Conservation (phyloP, 257 asterid genomes). For the Lycium ferocissimum region DNA sequence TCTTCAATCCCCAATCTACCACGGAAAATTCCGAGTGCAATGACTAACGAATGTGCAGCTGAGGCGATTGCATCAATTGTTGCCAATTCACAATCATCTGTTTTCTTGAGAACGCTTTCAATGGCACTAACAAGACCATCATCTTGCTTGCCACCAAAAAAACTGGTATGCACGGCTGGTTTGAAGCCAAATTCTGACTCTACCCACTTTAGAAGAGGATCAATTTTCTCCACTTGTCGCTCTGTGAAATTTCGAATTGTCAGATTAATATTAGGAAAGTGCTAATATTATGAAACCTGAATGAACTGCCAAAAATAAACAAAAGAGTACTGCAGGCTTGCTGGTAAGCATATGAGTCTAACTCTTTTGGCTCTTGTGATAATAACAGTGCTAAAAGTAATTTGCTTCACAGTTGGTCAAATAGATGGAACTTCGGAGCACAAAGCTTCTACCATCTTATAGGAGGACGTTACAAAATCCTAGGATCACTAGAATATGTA, state of each 20-base stretch:
- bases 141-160: conserved; percentile 89
- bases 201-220: conserved; percentile 79
- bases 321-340: neutral
- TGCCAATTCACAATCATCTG: conserved; percentile 76
- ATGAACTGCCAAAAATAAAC: neutral
- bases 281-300: neutral
- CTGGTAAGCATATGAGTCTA: conserved; percentile 11
- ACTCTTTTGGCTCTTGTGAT: neutral
- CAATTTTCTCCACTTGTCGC: conserved; percentile 84
- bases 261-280: neutral
- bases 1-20: conserved; percentile 73
- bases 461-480: neutral
- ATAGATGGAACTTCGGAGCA: neutral
- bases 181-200: conserved; percentile 83
- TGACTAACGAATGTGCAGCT: conserved; percentile 81
- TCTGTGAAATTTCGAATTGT: conserved; percentile 49
- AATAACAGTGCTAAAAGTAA: neutral
- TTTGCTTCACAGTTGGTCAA: neutral
- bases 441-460: neutral
- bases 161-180: conserved; percentile 70
- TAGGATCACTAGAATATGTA: neutral
- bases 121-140: conserved; percentile 69
- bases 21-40: conserved; percentile 72
- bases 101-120: conserved; percentile 62
- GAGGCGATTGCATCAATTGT: conserved; percentile 90